phyloP scores from a whole-genome alignment of 371 early-diverging fungal genomes.

The Ecytonucleospora hepatopenaei region DNA sequence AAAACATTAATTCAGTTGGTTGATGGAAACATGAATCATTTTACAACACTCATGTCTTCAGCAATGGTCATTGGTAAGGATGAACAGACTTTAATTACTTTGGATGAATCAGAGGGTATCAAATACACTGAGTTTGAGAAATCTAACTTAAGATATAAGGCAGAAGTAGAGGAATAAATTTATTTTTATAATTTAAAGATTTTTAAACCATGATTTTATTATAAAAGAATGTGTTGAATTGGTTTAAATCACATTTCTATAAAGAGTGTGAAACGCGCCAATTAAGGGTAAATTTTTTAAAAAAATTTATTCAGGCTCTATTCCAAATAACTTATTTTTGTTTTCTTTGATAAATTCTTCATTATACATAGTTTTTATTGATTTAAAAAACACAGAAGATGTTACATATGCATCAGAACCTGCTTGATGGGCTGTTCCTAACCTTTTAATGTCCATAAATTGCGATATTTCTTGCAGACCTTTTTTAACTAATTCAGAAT shows the following conservation, averaged over 20 bases:
- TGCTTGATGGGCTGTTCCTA: conserved; percentile 97
- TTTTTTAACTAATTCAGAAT: conserved; percentile 81
- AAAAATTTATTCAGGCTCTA: conserved; percentile 24
- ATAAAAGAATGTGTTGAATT: no score
- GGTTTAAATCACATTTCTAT: no score
- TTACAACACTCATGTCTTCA: conserved; percentile 76
- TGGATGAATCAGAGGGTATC: conserved; percentile 56
- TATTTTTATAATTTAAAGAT: neutral
- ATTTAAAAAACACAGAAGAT: conserved; percentile 80
- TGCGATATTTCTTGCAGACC: conserved; percentile 96
- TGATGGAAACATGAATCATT: conserved; percentile 71
- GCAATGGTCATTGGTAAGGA: conserved; percentile 78
- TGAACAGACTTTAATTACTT: conserved; percentile 50
- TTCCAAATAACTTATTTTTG: conserved; percentile 48
- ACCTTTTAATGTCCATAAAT: conserved; percentile 70
- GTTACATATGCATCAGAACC: conserved; percentile 93
- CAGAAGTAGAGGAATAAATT: neutral
- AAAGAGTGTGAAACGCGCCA: no score
- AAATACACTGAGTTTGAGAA: conserved; percentile 41
- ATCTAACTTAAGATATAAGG: conserved; percentile 52
- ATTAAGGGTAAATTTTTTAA: no score
- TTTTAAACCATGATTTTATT: no score
- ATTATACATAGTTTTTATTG: conserved; percentile 81
- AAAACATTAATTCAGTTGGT: conserved; percentile 82
- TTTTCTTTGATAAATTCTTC: conserved; percentile 57